Evolutionary conservation across 768 basidiomycete genomes (phyloP).

Genomic region (Lanmaoa pseudosensibilis): DNA sequence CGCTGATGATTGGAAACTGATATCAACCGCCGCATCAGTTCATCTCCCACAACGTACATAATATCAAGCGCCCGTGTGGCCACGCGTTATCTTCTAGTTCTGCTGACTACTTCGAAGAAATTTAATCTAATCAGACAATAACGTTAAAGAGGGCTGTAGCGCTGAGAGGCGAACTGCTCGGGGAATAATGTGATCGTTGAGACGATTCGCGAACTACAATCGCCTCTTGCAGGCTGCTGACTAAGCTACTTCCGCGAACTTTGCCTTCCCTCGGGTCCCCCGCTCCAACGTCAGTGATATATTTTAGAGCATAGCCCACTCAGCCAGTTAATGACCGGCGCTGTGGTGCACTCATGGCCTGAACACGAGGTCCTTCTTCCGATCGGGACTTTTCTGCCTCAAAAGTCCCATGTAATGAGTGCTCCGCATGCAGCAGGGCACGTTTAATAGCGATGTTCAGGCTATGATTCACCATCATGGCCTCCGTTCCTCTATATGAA

Average conservation of each 20-base stretch:
- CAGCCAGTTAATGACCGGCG: background rate
- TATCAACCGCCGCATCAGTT: background rate
- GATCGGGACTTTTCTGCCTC: background rate
- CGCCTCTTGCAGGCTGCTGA: too few species aligned
- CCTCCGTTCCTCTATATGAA: background rate
- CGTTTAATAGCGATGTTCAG: background rate
- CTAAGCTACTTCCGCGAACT: too few species aligned
- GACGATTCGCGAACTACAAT: too few species aligned
- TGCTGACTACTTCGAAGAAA: background rate
- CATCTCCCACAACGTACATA: background rate
- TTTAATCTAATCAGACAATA: background rate
- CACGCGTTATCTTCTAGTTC: background rate
- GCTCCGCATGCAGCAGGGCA: background rate
- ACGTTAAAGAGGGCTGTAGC: background rate
- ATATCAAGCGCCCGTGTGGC: background rate
- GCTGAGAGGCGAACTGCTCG: too few species aligned
- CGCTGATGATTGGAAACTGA: background rate
- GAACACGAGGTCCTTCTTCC: background rate
- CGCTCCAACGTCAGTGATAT: background rate
- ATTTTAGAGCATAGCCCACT: background rate
- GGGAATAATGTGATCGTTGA: too few species aligned
- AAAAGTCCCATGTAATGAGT: background rate
- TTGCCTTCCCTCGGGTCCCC: too few species aligned
- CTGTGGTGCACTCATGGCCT: background rate
- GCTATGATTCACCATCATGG: background rate